These are phyloP conservation scores for Wickerhamiella cacticola DNA, from an alignment of 805 yeast species.

Conservation along the genomic window DNA sequence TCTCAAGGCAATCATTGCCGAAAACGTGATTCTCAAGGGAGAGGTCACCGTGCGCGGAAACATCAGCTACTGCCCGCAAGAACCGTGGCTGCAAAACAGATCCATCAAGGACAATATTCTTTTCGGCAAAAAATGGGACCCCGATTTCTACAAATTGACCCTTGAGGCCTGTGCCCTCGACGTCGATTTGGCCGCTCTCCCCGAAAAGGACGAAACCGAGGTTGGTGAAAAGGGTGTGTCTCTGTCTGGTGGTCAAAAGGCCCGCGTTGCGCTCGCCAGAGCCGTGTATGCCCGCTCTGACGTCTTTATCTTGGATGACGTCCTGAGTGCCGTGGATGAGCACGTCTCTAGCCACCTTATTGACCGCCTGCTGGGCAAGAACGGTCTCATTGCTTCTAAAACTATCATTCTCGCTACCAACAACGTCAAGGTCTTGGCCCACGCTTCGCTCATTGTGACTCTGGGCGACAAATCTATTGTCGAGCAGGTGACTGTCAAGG, in stretches of 20 bases:
- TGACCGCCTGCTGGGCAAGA: constrained; percentile 59
- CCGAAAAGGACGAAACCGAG: constrained; percentile 81
- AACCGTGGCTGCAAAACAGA: constrained; percentile 90
- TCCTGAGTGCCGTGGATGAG: constrained; percentile 92
- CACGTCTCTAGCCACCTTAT: constrained; percentile 86
- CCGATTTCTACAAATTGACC: constrained; percentile 67
- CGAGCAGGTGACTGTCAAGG: constrained; percentile 50
- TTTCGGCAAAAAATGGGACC: constrained; percentile 78
- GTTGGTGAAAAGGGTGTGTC: constrained; percentile 98
- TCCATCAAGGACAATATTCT: constrained; percentile 77
- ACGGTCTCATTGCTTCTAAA: constrained; percentile 58
- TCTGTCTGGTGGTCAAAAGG: constrained; percentile 95
- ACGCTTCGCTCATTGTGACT: constrained; percentile 56
- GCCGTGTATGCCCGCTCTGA: constrained; percentile 95
- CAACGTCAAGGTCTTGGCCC: constrained; percentile 60
- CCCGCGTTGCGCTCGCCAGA: constrained; percentile 84
- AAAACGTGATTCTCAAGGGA: constrained; percentile 58
- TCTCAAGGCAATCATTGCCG: constrained; percentile 65
- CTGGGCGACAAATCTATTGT: constrained; percentile 36
- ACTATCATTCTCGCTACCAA: constrained; percentile 73
- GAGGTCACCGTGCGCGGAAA: constrained; percentile 53
- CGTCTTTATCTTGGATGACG: constrained; percentile 80
- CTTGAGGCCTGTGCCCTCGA: constrained; percentile 78
- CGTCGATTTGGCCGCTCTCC: constrained; percentile 64
- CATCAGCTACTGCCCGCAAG: constrained; percentile 73